Conservation (phyloP, 306 rosid genomes). For the Pterocarpus macrocarpus region DNA sequence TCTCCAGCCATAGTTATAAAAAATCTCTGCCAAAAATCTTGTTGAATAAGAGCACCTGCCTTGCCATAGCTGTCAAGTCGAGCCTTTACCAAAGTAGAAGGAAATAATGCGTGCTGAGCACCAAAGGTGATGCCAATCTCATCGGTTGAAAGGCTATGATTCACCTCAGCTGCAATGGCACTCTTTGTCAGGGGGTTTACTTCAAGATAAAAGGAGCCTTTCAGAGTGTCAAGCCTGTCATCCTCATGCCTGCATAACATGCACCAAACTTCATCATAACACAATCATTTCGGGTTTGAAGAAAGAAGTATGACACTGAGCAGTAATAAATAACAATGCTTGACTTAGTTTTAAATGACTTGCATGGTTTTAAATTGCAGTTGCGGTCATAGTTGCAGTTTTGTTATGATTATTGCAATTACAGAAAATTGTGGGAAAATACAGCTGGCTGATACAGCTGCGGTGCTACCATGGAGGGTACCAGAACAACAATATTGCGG, state of each 20-base stretch:
- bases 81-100: constrained; percentile 61
- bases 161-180: constrained; percentile 40
- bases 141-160: background rate
- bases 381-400: too few species aligned
- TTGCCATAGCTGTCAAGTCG: constrained; percentile 60
- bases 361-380: too few species aligned
- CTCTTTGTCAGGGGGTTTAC: constrained; percentile 32
- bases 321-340: background rate
- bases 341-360: too few species aligned
- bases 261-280: background rate
- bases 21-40: constrained; percentile 58
- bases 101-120: constrained; percentile 51
- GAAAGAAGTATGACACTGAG: background rate
- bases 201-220: constrained; percentile 31
- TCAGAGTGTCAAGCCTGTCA: constrained; percentile 6
- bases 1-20: constrained; percentile 68
- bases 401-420: too few species aligned
- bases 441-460: too few species aligned
- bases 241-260: constrained; percentile 32
- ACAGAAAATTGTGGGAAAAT: too few species aligned
- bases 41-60: constrained; percentile 65
- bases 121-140: constrained; percentile 13
- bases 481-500: too few species aligned
- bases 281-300: constrained; percentile 13
- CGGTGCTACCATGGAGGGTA: too few species aligned